Conservation (phyloP, 495 filamentous ascomycete species). For the Tuber aestivum region DNA sequence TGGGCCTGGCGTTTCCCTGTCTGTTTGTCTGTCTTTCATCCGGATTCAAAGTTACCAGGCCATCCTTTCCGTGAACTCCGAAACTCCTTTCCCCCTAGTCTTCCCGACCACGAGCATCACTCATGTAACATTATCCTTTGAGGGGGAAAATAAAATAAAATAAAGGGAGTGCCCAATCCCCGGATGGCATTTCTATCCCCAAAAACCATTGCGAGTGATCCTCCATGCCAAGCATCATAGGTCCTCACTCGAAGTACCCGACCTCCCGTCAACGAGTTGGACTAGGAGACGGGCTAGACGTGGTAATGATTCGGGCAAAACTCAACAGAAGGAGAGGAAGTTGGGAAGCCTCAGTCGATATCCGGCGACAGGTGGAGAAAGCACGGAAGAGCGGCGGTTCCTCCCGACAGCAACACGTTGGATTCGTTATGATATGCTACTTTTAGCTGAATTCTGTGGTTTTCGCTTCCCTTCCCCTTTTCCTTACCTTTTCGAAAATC, state of each 20-base stretch:
- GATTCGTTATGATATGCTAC: neutral
- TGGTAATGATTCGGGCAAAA: no score
- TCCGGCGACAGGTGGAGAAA: neutral
- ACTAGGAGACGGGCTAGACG: neutral
- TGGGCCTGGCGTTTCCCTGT: neutral
- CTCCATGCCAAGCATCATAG: neutral
- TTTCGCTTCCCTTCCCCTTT: neutral
- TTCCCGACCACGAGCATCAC: neutral
- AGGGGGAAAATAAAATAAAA: neutral
- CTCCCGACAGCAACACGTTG: neutral
- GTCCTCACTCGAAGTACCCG: neutral
- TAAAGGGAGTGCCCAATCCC: neutral
- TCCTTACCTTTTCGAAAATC: neutral
- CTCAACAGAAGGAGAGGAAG: no score
- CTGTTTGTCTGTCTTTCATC: neutral
- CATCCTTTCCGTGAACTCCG: neutral
- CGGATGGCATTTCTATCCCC: neutral
- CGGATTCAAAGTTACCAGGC: neutral
- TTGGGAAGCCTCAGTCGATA: neutral
- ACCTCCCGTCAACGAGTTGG: neutral
- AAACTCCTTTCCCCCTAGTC: neutral
- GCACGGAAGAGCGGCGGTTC: neutral
- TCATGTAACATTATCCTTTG: neutral
- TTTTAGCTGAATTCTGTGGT: neutral
- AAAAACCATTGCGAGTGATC: neutral